These are phyloP conservation scores for Sugiyamaella qingdaonensis DNA, from an alignment of 805 yeast genomes.

Conservation along the genomic window DNA sequence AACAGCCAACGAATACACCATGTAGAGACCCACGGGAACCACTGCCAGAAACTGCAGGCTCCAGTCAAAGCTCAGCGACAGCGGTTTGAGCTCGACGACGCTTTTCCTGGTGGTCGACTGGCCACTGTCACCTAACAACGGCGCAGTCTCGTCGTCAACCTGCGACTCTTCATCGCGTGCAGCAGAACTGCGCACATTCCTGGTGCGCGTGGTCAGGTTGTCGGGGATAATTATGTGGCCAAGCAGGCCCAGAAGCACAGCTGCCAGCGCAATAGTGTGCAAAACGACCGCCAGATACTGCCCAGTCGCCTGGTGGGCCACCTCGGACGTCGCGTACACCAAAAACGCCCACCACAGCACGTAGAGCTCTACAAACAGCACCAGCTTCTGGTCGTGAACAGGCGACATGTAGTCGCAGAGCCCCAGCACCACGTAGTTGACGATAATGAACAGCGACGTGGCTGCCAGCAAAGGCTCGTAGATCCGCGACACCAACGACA, in stretches of 20 bases:
- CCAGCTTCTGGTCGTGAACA: conserved; percentile 56
- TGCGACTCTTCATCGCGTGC: conserved; percentile 7
- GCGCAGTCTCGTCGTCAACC: conserved; percentile 3
- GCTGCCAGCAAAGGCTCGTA: conserved; percentile 47
- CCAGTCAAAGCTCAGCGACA: conserved; percentile 62
- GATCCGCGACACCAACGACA: conserved; percentile 49
- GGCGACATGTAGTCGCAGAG: conserved; percentile 41
- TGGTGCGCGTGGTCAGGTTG: conserved; percentile 13
- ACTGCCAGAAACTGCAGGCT: conserved; percentile 62
- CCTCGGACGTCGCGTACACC: conserved; percentile 46
- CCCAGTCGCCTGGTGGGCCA: conserved; percentile 46
- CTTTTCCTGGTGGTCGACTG: conserved; percentile 2
- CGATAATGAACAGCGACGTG: conserved; percentile 45
- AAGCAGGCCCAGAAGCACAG: conserved; percentile 41
- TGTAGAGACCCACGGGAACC: conserved; percentile 59
- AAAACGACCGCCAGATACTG: conserved; percentile 41
- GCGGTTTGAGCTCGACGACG: conserved; percentile 9
- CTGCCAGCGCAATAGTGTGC: conserved; percentile 37
- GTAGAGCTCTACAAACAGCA: conserved; percentile 52
- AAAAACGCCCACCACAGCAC: conserved; percentile 54
- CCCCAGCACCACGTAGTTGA: conserved; percentile 56
- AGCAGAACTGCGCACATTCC: background rate
- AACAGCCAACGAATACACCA: conserved; percentile 53
- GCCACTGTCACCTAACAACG: background rate
- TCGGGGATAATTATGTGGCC: conserved; percentile 36